Conservation (phyloP, 116 monocot genomes). For the Phalaenopsis hybrid region DNA sequence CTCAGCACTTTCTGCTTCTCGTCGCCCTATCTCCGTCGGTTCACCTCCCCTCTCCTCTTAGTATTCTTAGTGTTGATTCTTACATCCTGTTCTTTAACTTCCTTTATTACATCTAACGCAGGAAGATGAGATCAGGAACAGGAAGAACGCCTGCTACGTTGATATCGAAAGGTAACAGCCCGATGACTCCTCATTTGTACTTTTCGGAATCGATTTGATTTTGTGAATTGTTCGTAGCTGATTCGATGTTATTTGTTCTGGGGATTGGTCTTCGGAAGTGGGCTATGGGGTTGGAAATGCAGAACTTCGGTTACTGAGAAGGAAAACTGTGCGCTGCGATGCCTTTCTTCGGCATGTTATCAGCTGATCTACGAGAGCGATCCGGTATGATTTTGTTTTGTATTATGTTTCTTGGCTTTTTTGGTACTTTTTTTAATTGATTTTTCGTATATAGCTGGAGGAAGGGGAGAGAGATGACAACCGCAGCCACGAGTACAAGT, state of each 20-base stretch:
- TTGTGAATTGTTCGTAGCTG: slow-evolving; percentile 1
- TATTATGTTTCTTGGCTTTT: not conserved
- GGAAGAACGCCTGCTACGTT: slow-evolving; percentile 77
- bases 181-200: not conserved
- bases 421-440: not conserved
- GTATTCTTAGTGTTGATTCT: slow-evolving; percentile 1
- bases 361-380: slow-evolving; percentile 76
- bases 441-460: slow-evolving; percentile 48
- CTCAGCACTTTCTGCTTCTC: slow-evolving; percentile 31
- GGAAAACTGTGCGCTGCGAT: slow-evolving; percentile 92
- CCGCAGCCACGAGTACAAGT: slow-evolving; percentile 81
- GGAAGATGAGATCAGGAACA: slow-evolving; percentile 75
- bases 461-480: slow-evolving; percentile 86
- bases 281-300: slow-evolving; percentile 83
- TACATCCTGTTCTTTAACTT: not conserved
- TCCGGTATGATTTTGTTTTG: slow-evolving; percentile 45
- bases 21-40: slow-evolving; percentile 44
- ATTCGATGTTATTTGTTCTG: not conserved
- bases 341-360: slow-evolving; percentile 84
- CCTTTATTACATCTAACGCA: slow-evolving; percentile 9
- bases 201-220: not conserved
- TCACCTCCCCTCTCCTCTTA: not conserved
- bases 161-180: slow-evolving; percentile 73
- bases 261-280: slow-evolving; percentile 21
- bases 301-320: slow-evolving; percentile 66